Evolutionary conservation across 139 green algal genomes (phyloP), one percentile per base, ranked within the genome.

Genomic region (Chlorella sp.): DNA sequence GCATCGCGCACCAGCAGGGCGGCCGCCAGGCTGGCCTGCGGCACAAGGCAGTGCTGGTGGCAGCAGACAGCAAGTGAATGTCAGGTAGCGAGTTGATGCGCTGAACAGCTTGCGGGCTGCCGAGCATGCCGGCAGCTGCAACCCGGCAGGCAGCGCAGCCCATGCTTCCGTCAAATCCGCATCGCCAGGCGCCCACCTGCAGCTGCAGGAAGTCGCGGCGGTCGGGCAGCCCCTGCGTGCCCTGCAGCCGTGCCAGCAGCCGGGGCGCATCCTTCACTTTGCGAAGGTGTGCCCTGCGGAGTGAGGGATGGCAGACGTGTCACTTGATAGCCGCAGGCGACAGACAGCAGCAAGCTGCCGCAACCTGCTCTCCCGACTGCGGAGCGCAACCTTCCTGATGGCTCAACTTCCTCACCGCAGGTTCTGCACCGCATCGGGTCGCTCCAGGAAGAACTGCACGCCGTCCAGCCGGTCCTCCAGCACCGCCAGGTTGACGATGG

Each of bases 401-500:
- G n/a, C n/a, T n/a, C 9, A 16, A 16, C 44, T 51, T 51, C 3
- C 83, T 63, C 86, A 87, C 76, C 86, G 86, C 30, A 94, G 81
- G 5, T 70, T 75, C 26, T 88, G 80, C 1, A 93, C 57, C 5
- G 86, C 70, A 39, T 93, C 90, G 36, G 91, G 90, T 5, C 75
- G 36, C 4, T 81, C 84, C 80, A 93, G 70, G 57, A 96, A 85
- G 38, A 89, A 82, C 70, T 95, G 88, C 63, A 96, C 88, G 2
- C 83, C 78, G 55, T 95, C 90, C 84, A 94, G 90, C 38, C 94
- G 81, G 68, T 93, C 87, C 3, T 88, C 75, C 23, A 98, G 69
- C 18, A 93, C 71, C 13, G 81, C 85, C 38, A 98, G 78, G 80
- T 98, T 89, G 17, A 95, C 87, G 17, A 97, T 80, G n/a, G 96